Percentiles rank a stretch among this genome's conserved stretches.
These are phyloP conservation scores for Mediolabrus comicus DNA, from an alignment of 108 stramenopile species.

Conservation along the genomic window DNA sequence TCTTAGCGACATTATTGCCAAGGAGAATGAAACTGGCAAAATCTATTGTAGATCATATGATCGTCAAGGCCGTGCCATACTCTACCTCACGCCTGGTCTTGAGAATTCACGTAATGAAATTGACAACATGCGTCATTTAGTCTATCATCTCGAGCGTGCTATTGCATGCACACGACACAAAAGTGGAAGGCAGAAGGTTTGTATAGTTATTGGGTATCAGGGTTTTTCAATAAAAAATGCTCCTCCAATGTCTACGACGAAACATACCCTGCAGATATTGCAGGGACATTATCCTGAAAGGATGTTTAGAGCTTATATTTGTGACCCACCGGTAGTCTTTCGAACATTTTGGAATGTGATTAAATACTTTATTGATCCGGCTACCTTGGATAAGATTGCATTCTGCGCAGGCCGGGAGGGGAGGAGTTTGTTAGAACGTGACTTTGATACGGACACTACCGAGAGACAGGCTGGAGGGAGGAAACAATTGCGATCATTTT, in stretches of 20 bases:
- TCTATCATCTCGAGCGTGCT: conserved; percentile 87
- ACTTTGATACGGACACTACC: conserved; percentile 47
- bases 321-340: conserved; percentile 86
- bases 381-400: conserved; percentile 83
- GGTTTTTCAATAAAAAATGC: conserved; percentile 73
- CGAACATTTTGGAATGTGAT: conserved; percentile 83
- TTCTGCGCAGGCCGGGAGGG: conserved; percentile 63
- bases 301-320: conserved; percentile 77
- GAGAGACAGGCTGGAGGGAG: conserved; percentile 70
- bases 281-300: conserved; percentile 91
- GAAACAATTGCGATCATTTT: conserved; percentile 40
- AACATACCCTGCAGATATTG: conserved; percentile 78
- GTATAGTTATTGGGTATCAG: conserved; percentile 87
- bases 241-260: conserved; percentile 72
- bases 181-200: conserved; percentile 71
- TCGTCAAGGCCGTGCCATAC: conserved; percentile 72
- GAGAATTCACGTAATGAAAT: conserved; percentile 82
- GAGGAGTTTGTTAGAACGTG: conserved; percentile 45
- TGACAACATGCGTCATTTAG: conserved; percentile 87
- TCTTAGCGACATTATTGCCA: conserved; percentile 40
- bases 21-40: conserved; percentile 83
- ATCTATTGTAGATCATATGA: conserved; percentile 87
- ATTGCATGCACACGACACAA: conserved; percentile 71
- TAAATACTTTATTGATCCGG: conserved; percentile 83
- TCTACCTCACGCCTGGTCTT: conserved; percentile 81